phyloP scores from a whole-genome alignment of 495 filamentous ascomycete genomes.

The Oleoguttula mirabilis region DNA sequence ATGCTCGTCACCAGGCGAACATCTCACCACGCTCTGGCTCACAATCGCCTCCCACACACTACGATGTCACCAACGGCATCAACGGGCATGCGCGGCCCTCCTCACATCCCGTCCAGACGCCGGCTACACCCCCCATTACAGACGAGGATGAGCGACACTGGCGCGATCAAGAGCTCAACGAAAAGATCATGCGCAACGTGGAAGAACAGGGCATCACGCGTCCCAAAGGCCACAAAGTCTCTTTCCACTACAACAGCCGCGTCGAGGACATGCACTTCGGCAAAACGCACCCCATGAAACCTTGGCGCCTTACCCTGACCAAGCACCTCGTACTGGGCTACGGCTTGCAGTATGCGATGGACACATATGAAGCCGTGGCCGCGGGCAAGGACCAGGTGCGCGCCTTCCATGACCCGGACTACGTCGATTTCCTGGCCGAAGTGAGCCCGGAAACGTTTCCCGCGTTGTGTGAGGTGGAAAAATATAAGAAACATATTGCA shows the following conservation, averaged over 20 bases:
- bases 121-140: constrained; percentile 10
- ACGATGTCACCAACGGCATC: background rate
- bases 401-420: constrained; percentile 77
- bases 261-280: constrained; percentile 97
- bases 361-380: constrained; percentile 67
- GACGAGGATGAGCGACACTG: constrained; percentile 16
- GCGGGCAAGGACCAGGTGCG: constrained; percentile 80
- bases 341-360: constrained; percentile 93
- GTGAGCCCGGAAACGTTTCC: constrained; percentile 39
- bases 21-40: constrained; percentile 2
- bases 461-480: constrained; percentile 27
- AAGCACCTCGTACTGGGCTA: constrained; percentile 89
- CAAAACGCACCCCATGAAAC: constrained; percentile 93
- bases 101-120: background rate
- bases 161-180: constrained; percentile 17
- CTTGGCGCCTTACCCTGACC: constrained; percentile 89
- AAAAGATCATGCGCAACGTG: constrained; percentile 46
- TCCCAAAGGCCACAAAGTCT: constrained; percentile 67
- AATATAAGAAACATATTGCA: constrained; percentile 19
- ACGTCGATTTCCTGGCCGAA: constrained; percentile 71
- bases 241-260: constrained; percentile 88
- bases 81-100: background rate
- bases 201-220: constrained; percentile 61
- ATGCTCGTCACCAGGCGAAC: background rate
- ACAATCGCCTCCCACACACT: background rate